A percentile compares a stretch with the other conserved stretches of the same genome.
These are phyloP conservation scores for Paramecium tetraurelia DNA, from an alignment of 73 alveolate genomes.

Conservation along the genomic window DNA sequence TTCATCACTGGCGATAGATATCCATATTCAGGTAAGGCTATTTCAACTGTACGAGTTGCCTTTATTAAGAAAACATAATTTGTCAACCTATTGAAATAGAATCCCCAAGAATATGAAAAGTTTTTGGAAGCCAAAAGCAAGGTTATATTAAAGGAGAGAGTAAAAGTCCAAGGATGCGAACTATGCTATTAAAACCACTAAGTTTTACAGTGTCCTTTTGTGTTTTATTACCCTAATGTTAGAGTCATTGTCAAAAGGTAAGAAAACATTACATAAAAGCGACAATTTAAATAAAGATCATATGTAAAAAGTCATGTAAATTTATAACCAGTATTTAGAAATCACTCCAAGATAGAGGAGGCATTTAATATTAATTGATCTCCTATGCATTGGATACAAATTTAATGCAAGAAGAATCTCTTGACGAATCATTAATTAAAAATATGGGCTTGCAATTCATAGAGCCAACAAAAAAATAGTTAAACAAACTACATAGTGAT, in stretches of 20 bases:
- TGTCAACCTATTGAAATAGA: not conserved
- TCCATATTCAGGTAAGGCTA: conserved; percentile 5
- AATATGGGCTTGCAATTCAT: not conserved
- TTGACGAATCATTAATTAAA: not conserved
- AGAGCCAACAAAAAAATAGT: not conserved
- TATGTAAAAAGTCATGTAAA: conserved; percentile 3
- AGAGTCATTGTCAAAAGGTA: not conserved
- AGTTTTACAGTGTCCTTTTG: conserved; percentile 44
- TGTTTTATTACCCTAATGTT: conserved; percentile 33
- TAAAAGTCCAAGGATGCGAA: conserved; percentile 38
- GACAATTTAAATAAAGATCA: not conserved
- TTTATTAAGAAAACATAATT: not conserved
- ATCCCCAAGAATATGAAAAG: not conserved
- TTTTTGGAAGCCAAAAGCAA: not conserved
- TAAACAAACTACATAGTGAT: not conserved
- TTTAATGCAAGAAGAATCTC: conserved; percentile 5
- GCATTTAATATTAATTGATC: not conserved
- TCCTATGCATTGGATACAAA: not conserved
- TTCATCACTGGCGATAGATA: conserved; percentile 8
- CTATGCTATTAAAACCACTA: conserved; percentile 24
- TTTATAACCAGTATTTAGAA: not conserved
- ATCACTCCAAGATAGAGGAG: not conserved
- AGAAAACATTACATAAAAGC: not conserved
- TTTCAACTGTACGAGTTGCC: not conserved
- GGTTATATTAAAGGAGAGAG: not conserved